phyloP scores from a whole-genome alignment of 2,329 filamentous ascomycete species.

The Fusarium robinianum region DNA sequence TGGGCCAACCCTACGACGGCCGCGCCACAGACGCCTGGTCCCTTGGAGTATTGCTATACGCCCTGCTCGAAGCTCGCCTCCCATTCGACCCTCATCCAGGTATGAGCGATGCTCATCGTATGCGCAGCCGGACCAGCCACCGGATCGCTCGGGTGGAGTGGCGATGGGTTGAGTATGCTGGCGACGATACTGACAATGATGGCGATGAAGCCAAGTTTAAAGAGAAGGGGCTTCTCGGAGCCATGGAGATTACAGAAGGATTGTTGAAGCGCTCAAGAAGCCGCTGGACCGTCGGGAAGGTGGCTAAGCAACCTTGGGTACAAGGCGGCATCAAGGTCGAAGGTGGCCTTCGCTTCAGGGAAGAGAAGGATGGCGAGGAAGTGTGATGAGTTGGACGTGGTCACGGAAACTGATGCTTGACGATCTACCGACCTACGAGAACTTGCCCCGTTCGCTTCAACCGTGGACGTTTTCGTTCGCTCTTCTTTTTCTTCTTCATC shows the following conservation, averaged over 20 bases:
- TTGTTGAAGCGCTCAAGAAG: constrained; percentile 81
- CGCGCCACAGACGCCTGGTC: constrained; percentile 94
- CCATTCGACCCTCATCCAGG: constrained; percentile 91
- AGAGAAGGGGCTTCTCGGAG: constrained; percentile 70
- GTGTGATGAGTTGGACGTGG: constrained; percentile 40
- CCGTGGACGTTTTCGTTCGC: constrained; percentile 1
- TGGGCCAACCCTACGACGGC: constrained; percentile 93
- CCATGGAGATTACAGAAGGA: constrained; percentile 80
- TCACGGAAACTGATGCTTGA: background rate
- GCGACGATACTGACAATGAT: constrained; percentile 87
- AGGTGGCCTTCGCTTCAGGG: constrained; percentile 61
- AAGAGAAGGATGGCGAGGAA: constrained; percentile 62
- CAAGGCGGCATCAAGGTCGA: constrained; percentile 71
- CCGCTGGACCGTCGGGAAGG: constrained; percentile 74
- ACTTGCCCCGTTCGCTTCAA: constrained; percentile 5
- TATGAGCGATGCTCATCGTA: constrained; percentile 73
- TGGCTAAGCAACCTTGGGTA: constrained; percentile 78
- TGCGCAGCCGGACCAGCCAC: constrained; percentile 83
- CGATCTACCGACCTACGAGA: background rate
- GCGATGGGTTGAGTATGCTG: constrained; percentile 87
- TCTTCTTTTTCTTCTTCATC: constrained; percentile 1
- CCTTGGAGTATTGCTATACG: constrained; percentile 88
- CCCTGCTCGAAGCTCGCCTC: constrained; percentile 87
- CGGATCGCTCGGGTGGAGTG: constrained; percentile 96
- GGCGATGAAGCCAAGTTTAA: constrained; percentile 63